phyloP scores from a whole-genome alignment of 1,139 yeast genomes.

The Yamadazyma taylorii region DNA sequence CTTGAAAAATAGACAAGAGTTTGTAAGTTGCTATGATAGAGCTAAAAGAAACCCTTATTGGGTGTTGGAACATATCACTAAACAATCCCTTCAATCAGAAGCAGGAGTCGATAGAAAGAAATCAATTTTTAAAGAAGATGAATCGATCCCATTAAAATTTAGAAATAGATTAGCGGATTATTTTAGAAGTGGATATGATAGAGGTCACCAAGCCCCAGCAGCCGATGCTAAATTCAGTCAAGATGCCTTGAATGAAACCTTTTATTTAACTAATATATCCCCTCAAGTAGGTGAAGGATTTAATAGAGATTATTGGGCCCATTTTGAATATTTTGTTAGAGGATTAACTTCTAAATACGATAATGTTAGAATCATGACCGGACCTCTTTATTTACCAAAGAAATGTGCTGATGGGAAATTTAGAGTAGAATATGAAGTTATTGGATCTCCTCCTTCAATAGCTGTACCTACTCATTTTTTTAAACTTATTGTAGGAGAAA shows the following conservation, averaged over 20 bases:
- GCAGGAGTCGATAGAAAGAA: conserved; percentile 71
- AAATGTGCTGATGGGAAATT: conserved; percentile 62
- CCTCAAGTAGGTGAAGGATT: conserved; percentile 99
- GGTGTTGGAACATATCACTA: conserved; percentile 87
- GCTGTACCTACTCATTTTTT: conserved; percentile 98
- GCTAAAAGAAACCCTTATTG: conserved; percentile 85
- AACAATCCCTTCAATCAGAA: conserved; percentile 55
- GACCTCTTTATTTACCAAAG: conserved; percentile 89
- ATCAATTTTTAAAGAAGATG: conserved; percentile 86
- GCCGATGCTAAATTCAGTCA: conserved; percentile 94
- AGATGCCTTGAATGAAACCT: conserved; percentile 92
- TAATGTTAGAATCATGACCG: conserved; percentile 84
- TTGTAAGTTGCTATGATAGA: conserved; percentile 83
- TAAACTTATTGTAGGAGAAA: conserved; percentile 85
- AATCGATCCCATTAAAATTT: conserved; percentile 71
- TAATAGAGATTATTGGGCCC: conserved; percentile 97
- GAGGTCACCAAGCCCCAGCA: conserved; percentile 98
- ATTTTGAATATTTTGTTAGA: conserved; percentile 86
- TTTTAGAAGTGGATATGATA: conserved; percentile 92
- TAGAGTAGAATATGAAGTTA: conserved; percentile 84
- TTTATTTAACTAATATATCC: conserved; percentile 82
- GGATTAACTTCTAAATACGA: conserved; percentile 67
- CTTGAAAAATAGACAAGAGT: conserved; percentile 68
- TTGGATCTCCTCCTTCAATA: conserved; percentile 94
- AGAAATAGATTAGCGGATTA: conserved; percentile 79